A percentile compares a stretch with the other conserved stretches of the same genome.
These are phyloP conservation scores for Parachlorella kessleri DNA, from an alignment of 139 green algal species.

Conservation along the genomic window DNA sequence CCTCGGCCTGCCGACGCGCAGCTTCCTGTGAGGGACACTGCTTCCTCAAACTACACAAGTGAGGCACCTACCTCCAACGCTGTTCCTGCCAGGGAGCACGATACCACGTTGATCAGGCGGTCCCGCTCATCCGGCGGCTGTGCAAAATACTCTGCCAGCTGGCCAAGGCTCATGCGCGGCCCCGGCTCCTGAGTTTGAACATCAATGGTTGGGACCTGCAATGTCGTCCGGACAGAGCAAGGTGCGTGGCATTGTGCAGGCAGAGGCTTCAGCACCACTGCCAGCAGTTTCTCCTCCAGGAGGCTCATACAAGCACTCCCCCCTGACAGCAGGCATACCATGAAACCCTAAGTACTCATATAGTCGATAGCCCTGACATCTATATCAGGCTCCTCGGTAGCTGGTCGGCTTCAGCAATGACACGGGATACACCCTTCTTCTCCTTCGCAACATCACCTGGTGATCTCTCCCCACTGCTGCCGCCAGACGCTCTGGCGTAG, in stretches of 20 bases:
- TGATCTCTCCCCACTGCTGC: conserved; percentile 9
- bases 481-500: conserved; percentile 6
- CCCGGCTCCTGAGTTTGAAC: conserved; percentile 49
- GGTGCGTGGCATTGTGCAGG: background rate
- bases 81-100: conserved; percentile 46
- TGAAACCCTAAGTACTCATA: too few species aligned
- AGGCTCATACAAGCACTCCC: background rate
- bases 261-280: background rate
- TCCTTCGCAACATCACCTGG: too few species aligned
- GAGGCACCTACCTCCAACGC: background rate
- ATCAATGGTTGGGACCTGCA: conserved; percentile 45
- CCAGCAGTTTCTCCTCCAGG: background rate
- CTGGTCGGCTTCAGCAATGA: too few species aligned
- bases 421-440: too few species aligned
- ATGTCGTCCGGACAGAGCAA: background rate
- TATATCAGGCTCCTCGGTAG: too few species aligned
- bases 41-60: background rate
- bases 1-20: too few species aligned
- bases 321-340: background rate
- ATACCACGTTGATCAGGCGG: conserved; percentile 59
- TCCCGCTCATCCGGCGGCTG: background rate
- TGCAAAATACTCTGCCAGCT: conserved; percentile 45
- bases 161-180: conserved; percentile 30
- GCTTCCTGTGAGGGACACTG: too few species aligned
- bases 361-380: too few species aligned